phyloP scores from a whole-genome alignment of 192 early-diverging fungal genomes.

The Glomus cerebriforme region DNA sequence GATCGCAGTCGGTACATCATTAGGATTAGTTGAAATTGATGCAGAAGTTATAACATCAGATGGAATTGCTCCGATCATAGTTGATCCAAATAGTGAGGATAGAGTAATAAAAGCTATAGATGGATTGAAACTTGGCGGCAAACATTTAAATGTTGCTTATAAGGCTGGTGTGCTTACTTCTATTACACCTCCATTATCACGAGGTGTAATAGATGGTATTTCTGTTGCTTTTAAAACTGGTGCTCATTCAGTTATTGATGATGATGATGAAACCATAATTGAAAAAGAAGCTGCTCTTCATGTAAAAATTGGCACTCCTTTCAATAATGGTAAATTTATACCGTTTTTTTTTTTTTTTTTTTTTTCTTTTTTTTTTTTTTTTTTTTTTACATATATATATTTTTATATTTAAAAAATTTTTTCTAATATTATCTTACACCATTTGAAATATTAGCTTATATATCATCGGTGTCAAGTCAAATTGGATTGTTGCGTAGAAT shows the following conservation, averaged over 20 bases:
- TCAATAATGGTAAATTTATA: constrained; percentile 13
- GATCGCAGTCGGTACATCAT: constrained; percentile 56
- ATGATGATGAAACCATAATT: constrained; percentile 42
- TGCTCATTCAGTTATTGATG: constrained; percentile 46
- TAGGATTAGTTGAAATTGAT: constrained; percentile 71
- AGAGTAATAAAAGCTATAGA: constrained; percentile 56
- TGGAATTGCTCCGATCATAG: constrained; percentile 41
- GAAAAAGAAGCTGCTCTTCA: constrained; percentile 60
- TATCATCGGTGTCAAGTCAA: constrained; percentile 55
- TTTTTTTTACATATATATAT: too few species aligned
- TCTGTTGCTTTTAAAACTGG: constrained; percentile 70
- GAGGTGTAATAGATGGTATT: constrained; percentile 58
- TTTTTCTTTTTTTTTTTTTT: not conserved
- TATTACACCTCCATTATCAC: constrained; percentile 56
- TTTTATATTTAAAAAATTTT: too few species aligned
- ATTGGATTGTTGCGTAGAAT: constrained; percentile 48
- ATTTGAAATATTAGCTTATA: not conserved
- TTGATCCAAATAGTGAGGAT: constrained; percentile 34
- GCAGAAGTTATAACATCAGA: constrained; percentile 61
- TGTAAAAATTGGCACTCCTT: constrained; percentile 51
- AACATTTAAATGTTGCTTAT: constrained; percentile 57
- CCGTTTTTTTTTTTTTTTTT: not conserved
- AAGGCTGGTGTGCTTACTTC: constrained; percentile 63
- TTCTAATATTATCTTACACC: too few species aligned
- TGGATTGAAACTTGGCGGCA: constrained; percentile 63